phyloP scores from a whole-genome alignment of 257 asterid genomes.

The Nicotiana paniculata region DNA sequence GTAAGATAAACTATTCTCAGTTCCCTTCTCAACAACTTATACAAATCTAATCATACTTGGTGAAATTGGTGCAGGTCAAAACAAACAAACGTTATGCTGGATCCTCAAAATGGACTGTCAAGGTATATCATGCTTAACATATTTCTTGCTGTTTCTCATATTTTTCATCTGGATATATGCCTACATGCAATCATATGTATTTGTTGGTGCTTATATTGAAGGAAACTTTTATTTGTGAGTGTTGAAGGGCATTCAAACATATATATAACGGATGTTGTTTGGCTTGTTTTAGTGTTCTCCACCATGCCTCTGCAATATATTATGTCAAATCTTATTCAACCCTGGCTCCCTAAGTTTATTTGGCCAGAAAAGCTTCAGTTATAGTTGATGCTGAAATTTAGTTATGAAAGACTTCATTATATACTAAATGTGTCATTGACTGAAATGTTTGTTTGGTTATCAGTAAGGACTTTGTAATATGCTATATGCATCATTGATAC shows the following conservation, averaged over 20 bases:
- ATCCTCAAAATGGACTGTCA: conserved; percentile 88
- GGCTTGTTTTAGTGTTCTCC: background rate
- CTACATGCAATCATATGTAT: background rate
- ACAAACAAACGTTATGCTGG: conserved; percentile 89
- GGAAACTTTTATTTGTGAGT: background rate
- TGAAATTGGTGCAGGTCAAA: conserved; percentile 43
- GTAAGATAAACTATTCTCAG: conserved; percentile 31
- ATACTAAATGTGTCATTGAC: background rate
- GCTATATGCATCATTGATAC: background rate
- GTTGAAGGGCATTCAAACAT: background rate
- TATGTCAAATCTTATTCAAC: background rate
- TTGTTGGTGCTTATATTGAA: background rate
- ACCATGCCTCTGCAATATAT: background rate
- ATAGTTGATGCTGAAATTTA: no score
- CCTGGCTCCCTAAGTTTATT: background rate
- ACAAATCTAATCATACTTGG: background rate
- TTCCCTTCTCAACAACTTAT: background rate
- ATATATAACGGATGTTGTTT: background rate
- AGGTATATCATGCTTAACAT: conserved; percentile 42
- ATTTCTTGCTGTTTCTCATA: background rate
- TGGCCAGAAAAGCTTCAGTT: background rate
- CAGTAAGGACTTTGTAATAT: background rate
- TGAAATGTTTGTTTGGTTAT: background rate
- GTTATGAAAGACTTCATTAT: background rate
- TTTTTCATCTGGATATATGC: background rate